Evolutionary conservation across 2,329 filamentous ascomycete species (phyloP).

Genomic region (Neurospora sp.): DNA sequence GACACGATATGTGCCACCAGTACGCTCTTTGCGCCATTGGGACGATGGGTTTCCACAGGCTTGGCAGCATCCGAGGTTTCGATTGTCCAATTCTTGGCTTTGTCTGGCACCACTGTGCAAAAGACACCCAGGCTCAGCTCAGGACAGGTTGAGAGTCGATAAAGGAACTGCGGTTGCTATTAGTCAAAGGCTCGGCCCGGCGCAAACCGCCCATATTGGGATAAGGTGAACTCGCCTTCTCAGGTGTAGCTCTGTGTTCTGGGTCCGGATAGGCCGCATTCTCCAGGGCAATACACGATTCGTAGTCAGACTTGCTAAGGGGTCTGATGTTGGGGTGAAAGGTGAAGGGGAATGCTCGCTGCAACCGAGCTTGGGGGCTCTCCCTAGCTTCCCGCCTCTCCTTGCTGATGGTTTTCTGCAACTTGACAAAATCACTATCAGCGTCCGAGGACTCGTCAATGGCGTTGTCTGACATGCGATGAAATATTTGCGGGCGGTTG

Average conservation of each 20-base stretch:
- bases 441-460: slow-evolving; percentile 22
- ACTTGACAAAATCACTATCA: slow-evolving; percentile 21
- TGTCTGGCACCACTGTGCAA: slow-evolving; percentile 46
- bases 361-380: slow-evolving; percentile 25
- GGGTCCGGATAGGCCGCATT: slow-evolving; percentile 42
- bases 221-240: slow-evolving; percentile 36
- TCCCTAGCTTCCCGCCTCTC: slow-evolving; percentile 27
- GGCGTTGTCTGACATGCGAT: slow-evolving; percentile 11
- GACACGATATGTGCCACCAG: slow-evolving; percentile 71
- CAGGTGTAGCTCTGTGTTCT: slow-evolving; percentile 37
- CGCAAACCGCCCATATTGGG: neutral
- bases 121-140: slow-evolving; percentile 75
- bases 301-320: slow-evolving; percentile 56
- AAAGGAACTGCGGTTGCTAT: slow-evolving; percentile 48
- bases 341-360: slow-evolving; percentile 42
- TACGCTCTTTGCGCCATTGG: slow-evolving; percentile 44
- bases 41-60: slow-evolving; percentile 49
- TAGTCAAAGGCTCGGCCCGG: neutral
- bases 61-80: slow-evolving; percentile 44
- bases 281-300: slow-evolving; percentile 47
- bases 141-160: slow-evolving; percentile 64
- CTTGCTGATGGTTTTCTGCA: slow-evolving; percentile 30
- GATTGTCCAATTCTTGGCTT: slow-evolving; percentile 36
- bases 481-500: neutral
- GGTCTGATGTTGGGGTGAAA: slow-evolving; percentile 67